Evolutionary conservation across 768 basidiomycete genomes (phyloP).

Genomic region (Pleurotus sapidus): DNA sequence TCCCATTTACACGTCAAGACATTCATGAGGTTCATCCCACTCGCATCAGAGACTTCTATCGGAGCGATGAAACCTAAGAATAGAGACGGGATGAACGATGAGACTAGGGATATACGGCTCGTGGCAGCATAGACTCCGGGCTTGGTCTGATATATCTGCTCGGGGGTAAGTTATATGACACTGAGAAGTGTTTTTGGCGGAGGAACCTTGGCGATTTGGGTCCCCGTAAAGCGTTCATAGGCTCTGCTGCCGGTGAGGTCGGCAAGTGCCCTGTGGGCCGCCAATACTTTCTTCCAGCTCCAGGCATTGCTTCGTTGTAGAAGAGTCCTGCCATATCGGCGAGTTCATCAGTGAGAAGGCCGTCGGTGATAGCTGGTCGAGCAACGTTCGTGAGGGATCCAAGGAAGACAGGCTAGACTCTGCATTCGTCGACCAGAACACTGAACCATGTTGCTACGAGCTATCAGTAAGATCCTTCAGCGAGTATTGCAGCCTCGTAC

Average conservation of each 20-base stretch:
- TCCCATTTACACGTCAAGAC: conserved; percentile 76
- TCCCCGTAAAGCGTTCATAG: conserved; percentile 86
- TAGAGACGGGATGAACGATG: conserved; percentile 81
- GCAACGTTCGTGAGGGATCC: conserved; percentile 46
- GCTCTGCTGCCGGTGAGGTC: conserved; percentile 80
- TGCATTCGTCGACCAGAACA: conserved; percentile 71
- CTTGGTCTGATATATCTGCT: conserved; percentile 53
- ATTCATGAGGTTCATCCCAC: conserved; percentile 89
- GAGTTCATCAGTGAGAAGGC: conserved; percentile 69
- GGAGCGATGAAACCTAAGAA: conserved; percentile 76
- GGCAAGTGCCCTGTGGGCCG: conserved; percentile 67
- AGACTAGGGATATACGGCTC: conserved; percentile 72
- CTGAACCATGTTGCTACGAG: conserved; percentile 81
- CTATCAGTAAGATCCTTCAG: background rate
- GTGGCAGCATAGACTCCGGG: conserved; percentile 58
- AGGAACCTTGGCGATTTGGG: conserved; percentile 72
- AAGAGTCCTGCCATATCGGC: conserved; percentile 93
- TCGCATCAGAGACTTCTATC: conserved; percentile 85
- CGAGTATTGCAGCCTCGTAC: conserved; percentile 30
- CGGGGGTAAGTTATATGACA: background rate
- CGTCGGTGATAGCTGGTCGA: conserved; percentile 53
- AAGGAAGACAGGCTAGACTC: conserved; percentile 50
- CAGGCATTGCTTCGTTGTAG: conserved; percentile 72
- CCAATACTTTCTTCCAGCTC: conserved; percentile 66
- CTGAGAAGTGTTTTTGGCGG: background rate